phyloP scores from a whole-genome alignment of 805 yeast species.

The Clavispora vitiphila region DNA sequence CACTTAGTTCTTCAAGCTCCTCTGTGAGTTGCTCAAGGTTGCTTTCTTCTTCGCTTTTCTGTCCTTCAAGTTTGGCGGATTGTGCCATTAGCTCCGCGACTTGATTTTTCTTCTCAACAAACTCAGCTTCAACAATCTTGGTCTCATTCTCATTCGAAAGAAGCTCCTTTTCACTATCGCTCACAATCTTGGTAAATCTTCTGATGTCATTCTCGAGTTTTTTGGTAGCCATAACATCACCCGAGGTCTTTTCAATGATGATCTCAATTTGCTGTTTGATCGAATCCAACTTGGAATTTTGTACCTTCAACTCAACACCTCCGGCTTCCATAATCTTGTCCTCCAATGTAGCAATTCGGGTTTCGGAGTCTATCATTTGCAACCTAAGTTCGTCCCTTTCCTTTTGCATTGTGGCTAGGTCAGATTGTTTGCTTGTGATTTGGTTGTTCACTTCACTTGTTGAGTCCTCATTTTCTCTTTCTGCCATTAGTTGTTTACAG shows the following conservation, averaged over 20 bases:
- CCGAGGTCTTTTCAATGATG: slow-evolving; percentile 49
- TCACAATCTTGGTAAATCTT: slow-evolving; percentile 46
- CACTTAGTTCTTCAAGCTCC: slow-evolving; percentile 32
- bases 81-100: slow-evolving; percentile 20
- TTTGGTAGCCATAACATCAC: slow-evolving; percentile 49
- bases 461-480: slow-evolving; percentile 27
- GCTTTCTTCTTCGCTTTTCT: slow-evolving; percentile 36
- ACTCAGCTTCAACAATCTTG: slow-evolving; percentile 22
- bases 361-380: slow-evolving; percentile 52
- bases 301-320: slow-evolving; percentile 76
- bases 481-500: slow-evolving; percentile 38
- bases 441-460: slow-evolving; percentile 10
- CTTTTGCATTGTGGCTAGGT: slow-evolving; percentile 14
- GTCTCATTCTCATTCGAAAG: slow-evolving; percentile 21
- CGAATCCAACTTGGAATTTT: slow-evolving; percentile 77
- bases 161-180: slow-evolving; percentile 45
- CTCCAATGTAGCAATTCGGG: slow-evolving; percentile 56
- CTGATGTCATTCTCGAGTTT: slow-evolving; percentile 62
- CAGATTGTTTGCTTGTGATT: slow-evolving; percentile 7
- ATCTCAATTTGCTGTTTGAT: slow-evolving; percentile 62
- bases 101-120: slow-evolving; percentile 15
- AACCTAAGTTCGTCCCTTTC: slow-evolving; percentile 36
- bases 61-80: slow-evolving; percentile 17
- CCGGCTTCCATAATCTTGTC: slow-evolving; percentile 86
- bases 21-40: slow-evolving; percentile 31